Base-by-base conservation (phyloP, 441 rosid genomes). In the Kokia cookei region DNA sequence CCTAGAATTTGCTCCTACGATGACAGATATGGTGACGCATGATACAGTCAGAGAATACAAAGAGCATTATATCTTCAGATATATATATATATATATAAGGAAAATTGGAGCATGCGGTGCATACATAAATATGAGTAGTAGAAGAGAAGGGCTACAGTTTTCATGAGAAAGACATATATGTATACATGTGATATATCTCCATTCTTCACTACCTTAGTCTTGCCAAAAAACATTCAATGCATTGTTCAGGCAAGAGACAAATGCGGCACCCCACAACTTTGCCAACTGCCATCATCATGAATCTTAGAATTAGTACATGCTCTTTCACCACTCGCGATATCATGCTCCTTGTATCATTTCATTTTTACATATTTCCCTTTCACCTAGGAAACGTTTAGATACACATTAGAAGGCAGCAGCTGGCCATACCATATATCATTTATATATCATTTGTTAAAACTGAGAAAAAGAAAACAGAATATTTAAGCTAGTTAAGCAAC, bases 221-320 rank as follows among this genome's bases (percentile, higher is more conserved):
- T 74, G 79, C 80, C 81, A 80, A 82, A 79, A 74, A 11, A 32
- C 79, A 79, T 53, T 81, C 43, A 81, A 73, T 85, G 83, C 72
- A 51, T 75, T 51, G 29, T 71, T 71, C 77, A 82, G 81, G 78
- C 82, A 77, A 76, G 68, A 14, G 79, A 76, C 82, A 77, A 24
- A 12, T 69, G 54, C 78, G 35, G 65, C 80, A 60, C 66, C 82
- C 78, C 78, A 62, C 63, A 14, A 47, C 54, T 68, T 65, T 27
- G 40, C 42, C 24, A 5, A 59, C 13, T 59, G 64, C 27, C 67
- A 76, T 26, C 72, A 48, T 11, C 50, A 26, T 29, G 15, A 13
- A 61, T 61, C 32, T 51, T 11, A 17, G 40, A 59, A 29, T 61
- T 13, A 12, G 5, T 71, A 35, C 50, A 42, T 58, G 32, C 48